Evolutionary conservation across 2,329 filamentous ascomycete species (phyloP), one percentile per base, ranked within the genome.

Genomic region (Diaporthe amygdali): DNA sequence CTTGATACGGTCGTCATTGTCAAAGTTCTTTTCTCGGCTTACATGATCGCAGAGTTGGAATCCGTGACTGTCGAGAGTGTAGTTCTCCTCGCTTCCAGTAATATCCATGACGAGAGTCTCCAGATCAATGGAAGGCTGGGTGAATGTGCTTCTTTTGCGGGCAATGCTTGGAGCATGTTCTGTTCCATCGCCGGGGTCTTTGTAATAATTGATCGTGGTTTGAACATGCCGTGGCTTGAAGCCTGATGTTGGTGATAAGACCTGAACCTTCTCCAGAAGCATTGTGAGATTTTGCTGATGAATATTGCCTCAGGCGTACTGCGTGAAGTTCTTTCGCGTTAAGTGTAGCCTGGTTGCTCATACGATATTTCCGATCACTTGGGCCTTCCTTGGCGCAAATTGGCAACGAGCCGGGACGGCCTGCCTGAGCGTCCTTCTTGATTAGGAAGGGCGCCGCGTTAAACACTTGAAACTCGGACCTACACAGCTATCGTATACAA

Each of bases 191-290:
- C 70, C 77, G 10, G 74, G 71, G 2, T 76, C 75, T 20, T 74
- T 74, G 72, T 77, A 77, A 72, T 78, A 79, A 71, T 79, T 79
- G 51, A 79, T 54, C 7, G 71, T 72, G 0, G 78, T 80, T 14
- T 64, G 59, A 9, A 64, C 59, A 37, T 64, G 14, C 8, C 59
- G 44, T 14, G 59, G 59, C 44, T 64, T 64, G 12, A 20, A 15
- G 30, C 59, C 41, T 22, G 46, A 37, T 2, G 44, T 49, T 15
- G 59, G 44, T n/a, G 30, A 8, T 30, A 64, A 25, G 20, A 64
- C 22, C 12, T 22, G 44, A 3, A 37, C 12, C 10, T 64, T 64
- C 27, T 64, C 59, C 1, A 49, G 6, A n/a, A 47, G n/a, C 59
- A 64, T 64, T 37, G 5, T 17, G 14, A 10, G 6, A 7, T 47